Evolutionary conservation across 345 rosid species (phyloP), one percentile per base, ranked within the genome.

Genomic region (Bruguiera parviflora): DNA sequence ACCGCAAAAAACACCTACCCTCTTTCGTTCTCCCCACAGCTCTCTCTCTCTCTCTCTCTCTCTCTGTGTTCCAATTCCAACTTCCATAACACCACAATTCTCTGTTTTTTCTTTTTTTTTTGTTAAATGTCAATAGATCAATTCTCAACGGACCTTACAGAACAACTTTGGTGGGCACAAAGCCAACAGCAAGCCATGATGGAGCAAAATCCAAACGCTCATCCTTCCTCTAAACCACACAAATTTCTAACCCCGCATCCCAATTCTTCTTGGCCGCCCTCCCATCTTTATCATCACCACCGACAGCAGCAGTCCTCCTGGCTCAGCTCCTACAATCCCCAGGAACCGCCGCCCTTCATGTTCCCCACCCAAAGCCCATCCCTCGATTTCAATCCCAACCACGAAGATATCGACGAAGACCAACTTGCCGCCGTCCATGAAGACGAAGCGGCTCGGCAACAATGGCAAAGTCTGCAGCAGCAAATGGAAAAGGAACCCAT

Each of bases 81-180:
- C 16, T 39, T 11, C 13, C 18, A 43, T 43, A 8, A 20, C 25
- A 18, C 64, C 39, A 43, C n/a, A 13, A 29, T 7, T 61, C 33
- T 2, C 53, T 29, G 46, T 35, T 7, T 18, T 24, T 57, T 49
- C 32, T 16, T 51, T 63, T 64, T 66, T 67, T 58, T 69, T 65
- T 60, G 60, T 73, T 53, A 47, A 60, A 85, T 85, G 92, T 78
- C 88, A 71, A 73, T 82, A 63, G 82, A 82, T 76, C 86, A 80
- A 31, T 77, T 81, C 76, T 67, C 88, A 32, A 53, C 71, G 46
- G 87, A 80, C 71, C 63, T 78, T 28, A 76, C 72, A 66, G 76
- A 77, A 77, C 58, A 82, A 22, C 65, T 80, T 58, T 72, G 82
- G 82, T 77, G 86, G 83, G 70, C 80, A 21, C 87, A 77, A 19